These are phyloP conservation scores for Aureobasidium sp. DNA, from an alignment of 2,329 filamentous ascomycete genomes.

Conservation along the genomic window DNA sequence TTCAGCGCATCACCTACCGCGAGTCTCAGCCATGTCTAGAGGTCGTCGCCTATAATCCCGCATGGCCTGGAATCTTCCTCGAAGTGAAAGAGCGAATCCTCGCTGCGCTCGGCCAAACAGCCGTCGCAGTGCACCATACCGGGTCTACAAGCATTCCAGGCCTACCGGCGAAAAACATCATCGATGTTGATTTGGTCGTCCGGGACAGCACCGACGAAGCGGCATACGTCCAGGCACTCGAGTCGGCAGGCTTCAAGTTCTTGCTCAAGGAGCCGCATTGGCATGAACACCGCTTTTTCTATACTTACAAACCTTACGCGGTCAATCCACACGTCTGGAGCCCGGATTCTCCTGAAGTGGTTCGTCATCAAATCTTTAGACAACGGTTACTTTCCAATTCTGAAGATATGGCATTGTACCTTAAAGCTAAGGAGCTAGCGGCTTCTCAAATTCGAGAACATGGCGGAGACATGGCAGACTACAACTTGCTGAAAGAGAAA, in stretches of 20 bases:
- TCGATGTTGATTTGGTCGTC: background rate
- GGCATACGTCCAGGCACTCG: background rate
- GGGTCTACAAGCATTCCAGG: background rate
- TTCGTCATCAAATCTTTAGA: background rate
- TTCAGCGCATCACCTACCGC: background rate
- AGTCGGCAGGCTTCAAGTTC: background rate
- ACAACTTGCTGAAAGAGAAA: background rate
- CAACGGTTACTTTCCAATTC: background rate
- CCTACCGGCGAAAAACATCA: background rate
- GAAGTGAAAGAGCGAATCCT: background rate
- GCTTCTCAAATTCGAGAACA: background rate
- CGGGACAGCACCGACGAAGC: background rate
- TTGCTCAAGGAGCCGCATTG: background rate
- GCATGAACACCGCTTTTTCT: background rate
- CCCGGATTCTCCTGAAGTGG: background rate
- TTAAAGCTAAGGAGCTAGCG: background rate
- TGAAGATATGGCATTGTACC: background rate
- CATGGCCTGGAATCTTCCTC: background rate
- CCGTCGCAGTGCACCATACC: background rate
- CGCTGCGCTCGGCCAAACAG: background rate
- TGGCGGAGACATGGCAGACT: background rate
- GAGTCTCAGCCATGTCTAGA: background rate
- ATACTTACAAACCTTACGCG: background rate
- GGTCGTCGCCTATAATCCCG: background rate
- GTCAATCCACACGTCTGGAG: background rate